A percentile compares a stretch with the other conserved stretches of the same genome.
Conservation (phyloP, 2,329 filamentous ascomycete genomes). For the Fusarium luffae region DNA sequence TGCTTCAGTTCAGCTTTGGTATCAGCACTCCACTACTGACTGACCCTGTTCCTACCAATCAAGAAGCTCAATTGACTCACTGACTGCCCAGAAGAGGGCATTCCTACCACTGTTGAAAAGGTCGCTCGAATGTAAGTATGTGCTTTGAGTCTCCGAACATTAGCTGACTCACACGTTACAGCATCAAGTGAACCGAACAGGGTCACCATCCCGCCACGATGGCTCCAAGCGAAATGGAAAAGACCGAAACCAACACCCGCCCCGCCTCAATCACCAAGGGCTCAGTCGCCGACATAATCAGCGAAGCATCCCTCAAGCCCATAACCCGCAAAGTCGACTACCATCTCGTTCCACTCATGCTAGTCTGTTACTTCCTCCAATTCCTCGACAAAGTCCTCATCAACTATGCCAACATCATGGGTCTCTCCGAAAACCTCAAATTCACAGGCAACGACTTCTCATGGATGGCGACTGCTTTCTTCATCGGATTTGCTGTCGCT, state of each 20-base stretch:
- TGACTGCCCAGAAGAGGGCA: neutral
- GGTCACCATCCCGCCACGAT: neutral
- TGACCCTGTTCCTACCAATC: neutral
- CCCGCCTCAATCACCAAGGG: slow-evolving; percentile 3
- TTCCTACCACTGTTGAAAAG: neutral
- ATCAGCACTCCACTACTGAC: neutral
- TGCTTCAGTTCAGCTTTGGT: neutral
- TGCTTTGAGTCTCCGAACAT: neutral
- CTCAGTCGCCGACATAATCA: slow-evolving; percentile 5
- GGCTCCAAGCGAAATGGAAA: neutral
- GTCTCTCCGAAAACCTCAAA: slow-evolving; percentile 1
- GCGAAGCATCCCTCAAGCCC: neutral
- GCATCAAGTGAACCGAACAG: neutral
- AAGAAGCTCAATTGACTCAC: rapidly evolving
- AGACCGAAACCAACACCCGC: neutral
- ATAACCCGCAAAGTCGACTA: slow-evolving; percentile 20
- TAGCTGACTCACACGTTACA: neutral
- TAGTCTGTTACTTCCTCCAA: slow-evolving; percentile 12
- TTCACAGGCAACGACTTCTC: slow-evolving; percentile 16
- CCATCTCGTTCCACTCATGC: slow-evolving; percentile 16
- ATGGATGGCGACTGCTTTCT: slow-evolving; percentile 17
- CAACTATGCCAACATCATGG: slow-evolving; percentile 22
- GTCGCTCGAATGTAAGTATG: neutral
- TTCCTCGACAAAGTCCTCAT: slow-evolving; percentile 17
- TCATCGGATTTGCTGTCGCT: slow-evolving; percentile 6